A percentile compares a stretch with the other conserved stretches of the same genome.
Conservation (phyloP, 345 rosid species). For the Acer saccharum region DNA sequence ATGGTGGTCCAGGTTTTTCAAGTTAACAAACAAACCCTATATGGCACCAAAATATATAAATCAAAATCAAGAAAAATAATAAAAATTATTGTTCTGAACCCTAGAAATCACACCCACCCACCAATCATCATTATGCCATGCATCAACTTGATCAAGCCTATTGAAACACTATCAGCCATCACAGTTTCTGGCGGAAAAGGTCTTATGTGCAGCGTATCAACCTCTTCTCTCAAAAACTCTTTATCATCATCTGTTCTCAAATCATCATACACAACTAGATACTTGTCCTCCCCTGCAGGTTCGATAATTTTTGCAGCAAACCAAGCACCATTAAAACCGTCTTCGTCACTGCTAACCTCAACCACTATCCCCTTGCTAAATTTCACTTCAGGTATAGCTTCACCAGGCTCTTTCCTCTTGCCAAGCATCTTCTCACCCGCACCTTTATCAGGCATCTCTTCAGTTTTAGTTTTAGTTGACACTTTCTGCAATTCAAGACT, state of each 20-base stretch:
- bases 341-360: conserved; percentile 82
- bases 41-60: too few relatives aligned
- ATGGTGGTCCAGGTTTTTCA: too few relatives aligned
- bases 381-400: neutral
- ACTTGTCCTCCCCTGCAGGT: conserved; percentile 47
- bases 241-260: conserved; percentile 71
- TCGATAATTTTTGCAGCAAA: conserved; percentile 63
- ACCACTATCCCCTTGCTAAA: conserved; percentile 39
- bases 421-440: conserved; percentile 18
- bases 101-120: conserved; percentile 73
- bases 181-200: conserved; percentile 60
- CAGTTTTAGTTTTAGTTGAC: conserved; percentile 18
- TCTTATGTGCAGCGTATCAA: conserved; percentile 50
- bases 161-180: conserved; percentile 40
- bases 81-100: too few relatives aligned
- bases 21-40: too few relatives aligned
- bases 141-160: conserved; percentile 73
- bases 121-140: conserved; percentile 82
- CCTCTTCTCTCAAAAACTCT: conserved; percentile 67
- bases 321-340: conserved; percentile 90
- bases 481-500: conserved; percentile 36
- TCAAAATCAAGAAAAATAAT: neutral
- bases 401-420: conserved; percentile 24
- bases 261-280: conserved; percentile 57
- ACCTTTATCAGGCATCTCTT: conserved; percentile 25